Percentiles rank a stretch among this genome's conserved stretches.
Conservation (phyloP, 106 monocot species). For the Cymbidium sinense region DNA sequence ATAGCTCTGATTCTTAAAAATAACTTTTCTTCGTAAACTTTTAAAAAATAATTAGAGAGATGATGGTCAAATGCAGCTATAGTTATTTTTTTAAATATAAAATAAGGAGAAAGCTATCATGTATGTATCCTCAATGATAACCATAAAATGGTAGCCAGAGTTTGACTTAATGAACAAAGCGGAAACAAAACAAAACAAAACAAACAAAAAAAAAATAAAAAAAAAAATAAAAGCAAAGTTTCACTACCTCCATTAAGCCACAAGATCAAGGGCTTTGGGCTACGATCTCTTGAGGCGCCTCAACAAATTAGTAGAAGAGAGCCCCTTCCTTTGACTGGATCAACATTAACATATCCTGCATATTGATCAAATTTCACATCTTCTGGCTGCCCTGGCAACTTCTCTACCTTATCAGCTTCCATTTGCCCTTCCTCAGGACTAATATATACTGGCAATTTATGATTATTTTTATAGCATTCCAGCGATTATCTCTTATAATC, state of each 20-base stretch:
- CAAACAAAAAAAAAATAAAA: too few relatives aligned
- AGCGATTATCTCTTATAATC: not conserved
- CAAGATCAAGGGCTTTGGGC: constrained; percentile 35
- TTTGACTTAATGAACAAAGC: too few relatives aligned
- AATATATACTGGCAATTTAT: not conserved
- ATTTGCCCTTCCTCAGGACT: constrained; percentile 17
- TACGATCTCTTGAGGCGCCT: constrained; percentile 23
- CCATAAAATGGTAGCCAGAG: too few relatives aligned
- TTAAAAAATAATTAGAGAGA: too few relatives aligned
- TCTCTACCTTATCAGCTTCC: constrained; percentile 29
- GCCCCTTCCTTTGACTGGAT: constrained; percentile 29
- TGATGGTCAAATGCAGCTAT: too few relatives aligned
- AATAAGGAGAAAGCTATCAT: too few relatives aligned
- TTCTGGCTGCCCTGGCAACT: constrained; percentile 26
- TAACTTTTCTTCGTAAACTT: too few relatives aligned
- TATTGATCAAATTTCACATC: constrained; percentile 38
- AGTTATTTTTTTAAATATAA: too few relatives aligned
- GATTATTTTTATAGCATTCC: not conserved
- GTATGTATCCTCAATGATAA: too few relatives aligned
- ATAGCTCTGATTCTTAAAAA: too few relatives aligned
- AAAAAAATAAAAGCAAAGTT: too few relatives aligned
- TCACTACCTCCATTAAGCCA: constrained; percentile 60
- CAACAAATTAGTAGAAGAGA: constrained; percentile 50
- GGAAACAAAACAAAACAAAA: too few relatives aligned
- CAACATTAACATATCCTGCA: constrained; percentile 38